phyloP scores from a whole-genome alignment of 306 rosid species.

The Prosopis cineraria region DNA sequence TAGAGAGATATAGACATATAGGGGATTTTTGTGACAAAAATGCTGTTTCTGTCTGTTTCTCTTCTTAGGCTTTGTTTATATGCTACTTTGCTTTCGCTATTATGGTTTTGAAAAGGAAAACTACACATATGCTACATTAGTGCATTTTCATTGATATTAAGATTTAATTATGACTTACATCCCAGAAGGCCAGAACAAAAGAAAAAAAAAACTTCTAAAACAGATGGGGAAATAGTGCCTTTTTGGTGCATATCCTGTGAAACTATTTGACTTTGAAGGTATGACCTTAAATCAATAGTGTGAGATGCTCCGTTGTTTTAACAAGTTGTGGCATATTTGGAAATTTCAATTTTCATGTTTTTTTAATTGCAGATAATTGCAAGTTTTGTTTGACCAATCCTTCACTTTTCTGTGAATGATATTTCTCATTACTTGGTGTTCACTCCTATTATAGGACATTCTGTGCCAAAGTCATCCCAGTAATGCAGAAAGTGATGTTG shows the following conservation, averaged over 20 bases:
- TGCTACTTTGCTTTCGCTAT: conserved; percentile 3
- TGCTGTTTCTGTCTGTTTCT: conserved; percentile 10
- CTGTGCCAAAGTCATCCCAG: conserved; percentile 17
- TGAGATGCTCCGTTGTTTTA: neutral
- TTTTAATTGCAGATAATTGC: neutral
- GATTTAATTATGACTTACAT: neutral
- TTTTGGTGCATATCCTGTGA: neutral
- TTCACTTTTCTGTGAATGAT: neutral
- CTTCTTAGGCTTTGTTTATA: conserved; percentile 10
- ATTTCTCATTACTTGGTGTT: neutral
- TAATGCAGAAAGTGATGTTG: neutral
- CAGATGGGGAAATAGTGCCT: neutral
- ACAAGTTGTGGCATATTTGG: neutral
- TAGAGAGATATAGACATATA: neutral
- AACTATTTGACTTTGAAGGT: neutral
- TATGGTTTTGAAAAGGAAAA: neutral
- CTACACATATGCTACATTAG: neutral
- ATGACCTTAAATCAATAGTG: neutral
- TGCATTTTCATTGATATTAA: neutral
- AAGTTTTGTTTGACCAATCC: neutral
- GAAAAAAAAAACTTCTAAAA: neutral
- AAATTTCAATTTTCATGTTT: neutral
- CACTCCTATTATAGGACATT: neutral
- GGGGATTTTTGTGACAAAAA: neutral
- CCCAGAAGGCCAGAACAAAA: neutral